Base-by-base conservation (phyloP, 768 basidiomycete species). In the Termitomyces titanicus region DNA sequence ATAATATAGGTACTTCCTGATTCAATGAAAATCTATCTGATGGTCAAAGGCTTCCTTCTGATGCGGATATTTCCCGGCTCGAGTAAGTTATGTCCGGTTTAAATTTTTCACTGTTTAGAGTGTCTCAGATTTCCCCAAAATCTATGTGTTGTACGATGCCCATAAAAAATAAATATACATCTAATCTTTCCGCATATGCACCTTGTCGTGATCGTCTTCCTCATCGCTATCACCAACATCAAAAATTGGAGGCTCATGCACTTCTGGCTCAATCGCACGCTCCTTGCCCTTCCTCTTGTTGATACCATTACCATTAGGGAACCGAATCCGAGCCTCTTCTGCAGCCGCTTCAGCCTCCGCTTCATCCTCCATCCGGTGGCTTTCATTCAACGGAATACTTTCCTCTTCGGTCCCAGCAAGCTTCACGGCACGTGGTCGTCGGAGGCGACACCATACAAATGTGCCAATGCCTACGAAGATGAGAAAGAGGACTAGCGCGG, bases 401-500 rank as follows among this genome's bases (percentile, higher is more conserved):
- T 95, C 94, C 67, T 91, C 86, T 37, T 70, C 68, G 29, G 60
- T 65, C 39, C 76, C 56, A 12, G 76, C 70, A 38, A 76, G 67
- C 49, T 73, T 75, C 46, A 81, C 27, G 5, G 25, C 70, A 49
- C 71, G 73, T 51, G 70, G 71, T 55, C 79, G 70, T 53, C 86
- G 77, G 17, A 79, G 63, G 38, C 92, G 85, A 71, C 83, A 91
- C 85, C 89, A 98, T 53, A 96, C 74, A 70, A 89, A 92, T 10
- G 80, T 70, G 0, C 84, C 91, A 50, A 94, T 81, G 15, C 77
- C 78, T 18, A 83, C 64, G 34, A 82, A 75, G 54, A 95, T 79
- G 51, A 97, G 70, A 3, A 95, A 65, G 38, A 98, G 78, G 22
- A 96, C 85, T n/a, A 94, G 73, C 3, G 88, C 85, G 1, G 88